Evolutionary conservation across 345 rosid genomes (phyloP).

Genomic region (Aegle marmelos): DNA sequence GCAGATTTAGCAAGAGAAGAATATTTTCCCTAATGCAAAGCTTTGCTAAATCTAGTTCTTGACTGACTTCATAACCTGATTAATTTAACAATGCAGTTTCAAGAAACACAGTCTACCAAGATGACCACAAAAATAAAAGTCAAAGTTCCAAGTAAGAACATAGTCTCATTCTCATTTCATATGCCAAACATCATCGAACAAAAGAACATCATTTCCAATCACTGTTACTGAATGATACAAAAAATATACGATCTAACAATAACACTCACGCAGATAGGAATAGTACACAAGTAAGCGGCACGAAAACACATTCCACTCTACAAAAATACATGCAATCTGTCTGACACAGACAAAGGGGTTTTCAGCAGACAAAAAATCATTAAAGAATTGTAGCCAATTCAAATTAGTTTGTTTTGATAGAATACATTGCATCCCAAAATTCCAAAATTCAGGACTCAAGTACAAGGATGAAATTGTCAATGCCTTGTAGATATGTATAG

Average conservation of each 20-base stretch:
- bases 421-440: neutral
- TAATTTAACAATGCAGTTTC: neutral
- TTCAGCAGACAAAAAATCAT: neutral
- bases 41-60: neutral
- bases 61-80: neutral
- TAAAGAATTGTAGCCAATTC: neutral
- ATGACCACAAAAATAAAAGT: neutral
- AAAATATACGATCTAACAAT: neutral
- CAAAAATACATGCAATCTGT: neutral
- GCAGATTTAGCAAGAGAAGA: neutral
- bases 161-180: neutral
- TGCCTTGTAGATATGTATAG: neutral
- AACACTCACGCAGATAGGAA: neutral
- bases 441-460: neutral
- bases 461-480: neutral
- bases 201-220: neutral
- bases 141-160: neutral
- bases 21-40: neutral
- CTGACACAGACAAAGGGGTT: neutral
- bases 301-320: neutral
- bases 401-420: neutral
- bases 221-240: neutral
- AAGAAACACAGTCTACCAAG: neutral
- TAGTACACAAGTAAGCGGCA: neutral
- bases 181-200: neutral